Conservation (phyloP, 257 asterid species). For the Ehretia macrophylla region DNA sequence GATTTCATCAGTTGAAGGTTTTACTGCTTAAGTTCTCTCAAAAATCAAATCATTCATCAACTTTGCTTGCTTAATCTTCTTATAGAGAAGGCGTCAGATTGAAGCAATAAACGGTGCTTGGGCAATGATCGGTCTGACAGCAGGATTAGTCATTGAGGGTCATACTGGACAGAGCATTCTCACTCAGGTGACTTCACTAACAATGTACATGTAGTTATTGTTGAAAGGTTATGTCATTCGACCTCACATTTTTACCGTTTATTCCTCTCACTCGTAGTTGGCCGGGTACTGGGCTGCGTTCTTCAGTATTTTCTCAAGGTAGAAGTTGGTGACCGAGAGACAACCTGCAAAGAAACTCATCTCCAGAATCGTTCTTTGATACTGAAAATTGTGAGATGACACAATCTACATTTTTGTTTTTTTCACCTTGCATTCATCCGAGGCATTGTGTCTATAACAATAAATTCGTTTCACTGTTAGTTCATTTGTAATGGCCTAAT, state of each 20-base stretch:
- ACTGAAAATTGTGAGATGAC: no score
- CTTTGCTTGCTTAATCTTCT: conserved; percentile 7
- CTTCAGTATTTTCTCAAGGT: conserved; percentile 42
- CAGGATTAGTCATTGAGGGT: conserved; percentile 80
- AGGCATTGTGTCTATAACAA: no score
- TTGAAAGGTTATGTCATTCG: not conserved
- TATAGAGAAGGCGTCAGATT: conserved; percentile 54
- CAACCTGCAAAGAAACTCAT: no score
- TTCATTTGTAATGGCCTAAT: no score
- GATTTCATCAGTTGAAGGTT: not conserved
- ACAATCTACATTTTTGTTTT: no score
- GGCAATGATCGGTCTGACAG: conserved; percentile 98
- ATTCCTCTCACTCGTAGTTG: conserved; percentile 40
- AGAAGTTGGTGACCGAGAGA: conserved; percentile 5
- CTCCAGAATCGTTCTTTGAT: no score
- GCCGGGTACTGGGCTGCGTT: conserved; percentile 67
- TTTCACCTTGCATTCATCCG: no score
- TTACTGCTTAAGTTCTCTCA: not conserved
- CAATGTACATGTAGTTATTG: not conserved
- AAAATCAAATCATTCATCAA: not conserved
- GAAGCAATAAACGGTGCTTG: conserved; percentile 95
- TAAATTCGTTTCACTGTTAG: no score
- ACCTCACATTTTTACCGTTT: conserved; percentile 2
- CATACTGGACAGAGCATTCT: conserved; percentile 66
- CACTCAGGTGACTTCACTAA: conserved; percentile 47